phyloP scores from a whole-genome alignment of 139 green algal genomes.

The Chlorella sp. region DNA sequence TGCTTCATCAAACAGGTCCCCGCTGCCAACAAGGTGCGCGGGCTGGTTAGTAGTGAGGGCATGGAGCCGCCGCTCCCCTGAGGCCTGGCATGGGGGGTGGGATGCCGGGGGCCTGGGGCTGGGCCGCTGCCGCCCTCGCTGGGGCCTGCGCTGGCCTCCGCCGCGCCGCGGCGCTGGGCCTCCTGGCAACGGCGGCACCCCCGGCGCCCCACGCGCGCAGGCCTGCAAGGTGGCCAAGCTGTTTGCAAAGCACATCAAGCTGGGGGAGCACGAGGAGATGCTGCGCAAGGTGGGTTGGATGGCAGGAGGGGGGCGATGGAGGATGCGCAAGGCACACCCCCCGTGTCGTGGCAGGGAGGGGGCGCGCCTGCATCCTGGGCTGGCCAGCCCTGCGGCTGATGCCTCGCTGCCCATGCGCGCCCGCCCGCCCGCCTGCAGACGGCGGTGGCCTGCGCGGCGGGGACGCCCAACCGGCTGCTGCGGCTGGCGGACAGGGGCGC shows the following conservation, averaged over 20 bases:
- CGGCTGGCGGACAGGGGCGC: constrained; percentile 40
- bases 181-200: neutral
- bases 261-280: constrained; percentile 45
- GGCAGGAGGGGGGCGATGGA: neutral
- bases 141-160: neutral
- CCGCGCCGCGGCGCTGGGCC: too few relatives aligned
- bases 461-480: constrained; percentile 51
- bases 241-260: constrained; percentile 66
- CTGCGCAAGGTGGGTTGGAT: constrained; percentile 15
- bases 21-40: constrained; percentile 31
- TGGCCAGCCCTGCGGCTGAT: neutral
- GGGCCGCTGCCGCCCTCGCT: neutral
- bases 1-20: neutral
- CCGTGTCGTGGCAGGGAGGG: neutral
- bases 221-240: constrained; percentile 50
- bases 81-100: too few relatives aligned
- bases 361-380: neutral
- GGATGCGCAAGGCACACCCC: neutral
- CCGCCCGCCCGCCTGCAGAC: neutral
- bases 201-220: neutral
- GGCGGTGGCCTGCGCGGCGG: constrained; percentile 26
- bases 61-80: too few relatives aligned
- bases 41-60: constrained; percentile 15
- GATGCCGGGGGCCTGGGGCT: neutral
- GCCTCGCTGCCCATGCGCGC: neutral